These are phyloP conservation scores for Candida takata DNA, from an alignment of 805 yeast species.

Conservation along the genomic window DNA sequence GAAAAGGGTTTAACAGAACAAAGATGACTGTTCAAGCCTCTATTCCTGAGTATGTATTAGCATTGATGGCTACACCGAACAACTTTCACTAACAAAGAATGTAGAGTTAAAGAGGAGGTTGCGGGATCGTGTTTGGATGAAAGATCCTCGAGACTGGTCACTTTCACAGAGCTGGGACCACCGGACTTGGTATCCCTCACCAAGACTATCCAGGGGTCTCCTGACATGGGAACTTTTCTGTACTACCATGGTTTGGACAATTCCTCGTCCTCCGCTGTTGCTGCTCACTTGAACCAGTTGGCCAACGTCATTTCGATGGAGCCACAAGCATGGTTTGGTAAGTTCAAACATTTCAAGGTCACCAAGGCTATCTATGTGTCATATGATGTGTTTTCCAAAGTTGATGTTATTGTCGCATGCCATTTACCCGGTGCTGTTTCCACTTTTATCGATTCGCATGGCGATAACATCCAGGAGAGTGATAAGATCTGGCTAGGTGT, in stretches of 20 bases:
- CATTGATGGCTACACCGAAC: neutral
- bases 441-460: constrained; percentile 36
- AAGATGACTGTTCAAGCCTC: constrained; percentile 43
- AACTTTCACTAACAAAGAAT: constrained; percentile 12
- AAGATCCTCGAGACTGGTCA: constrained; percentile 51
- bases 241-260: constrained; percentile 74
- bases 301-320: constrained; percentile 55
- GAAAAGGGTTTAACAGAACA: too few species aligned
- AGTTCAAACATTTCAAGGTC: constrained; percentile 60
- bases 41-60: constrained; percentile 46
- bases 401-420: constrained; percentile 66
- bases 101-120: constrained; percentile 49
- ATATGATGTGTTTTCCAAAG: constrained; percentile 63
- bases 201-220: constrained; percentile 55
- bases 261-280: constrained; percentile 68
- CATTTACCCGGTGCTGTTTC: constrained; percentile 72
- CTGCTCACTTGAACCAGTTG: constrained; percentile 63
- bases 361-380: constrained; percentile 64
- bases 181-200: constrained; percentile 59
- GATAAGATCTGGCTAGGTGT: constrained; percentile 49
- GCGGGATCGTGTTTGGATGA: constrained; percentile 56
- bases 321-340: constrained; percentile 78
- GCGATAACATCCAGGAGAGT: constrained; percentile 46
- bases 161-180: constrained; percentile 65
- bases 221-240: constrained; percentile 61